These are phyloP conservation scores for Spiraea crenata DNA, from an alignment of 331 rosid species.

Conservation along the genomic window DNA sequence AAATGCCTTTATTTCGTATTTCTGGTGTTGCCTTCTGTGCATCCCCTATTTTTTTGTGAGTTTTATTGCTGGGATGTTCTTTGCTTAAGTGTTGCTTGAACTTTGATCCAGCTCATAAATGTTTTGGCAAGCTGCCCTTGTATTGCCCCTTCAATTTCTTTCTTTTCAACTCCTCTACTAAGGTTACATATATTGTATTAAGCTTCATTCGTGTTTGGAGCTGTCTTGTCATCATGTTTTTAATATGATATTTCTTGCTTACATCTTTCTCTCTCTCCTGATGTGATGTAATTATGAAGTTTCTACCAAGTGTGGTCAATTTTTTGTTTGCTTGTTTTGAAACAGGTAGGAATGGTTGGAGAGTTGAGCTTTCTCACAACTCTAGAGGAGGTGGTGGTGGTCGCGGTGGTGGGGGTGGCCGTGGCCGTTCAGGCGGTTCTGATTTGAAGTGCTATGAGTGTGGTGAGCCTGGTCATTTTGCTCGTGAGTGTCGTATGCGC, in stretches of 20 bases:
- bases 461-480: constrained; percentile 99
- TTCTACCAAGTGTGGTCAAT: no score
- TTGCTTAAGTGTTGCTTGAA: no score
- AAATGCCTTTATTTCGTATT: no score
- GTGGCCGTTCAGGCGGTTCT: constrained; percentile 93
- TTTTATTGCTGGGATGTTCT: background rate
- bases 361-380: constrained; percentile 99
- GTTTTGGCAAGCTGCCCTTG: background rate
- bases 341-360: constrained; percentile 97
- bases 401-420: constrained; percentile 66
- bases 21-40: no score
- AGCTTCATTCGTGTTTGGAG: background rate
- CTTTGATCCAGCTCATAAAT: background rate
- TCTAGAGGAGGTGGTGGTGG: constrained; percentile 88
- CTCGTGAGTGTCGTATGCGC: constrained; percentile 92
- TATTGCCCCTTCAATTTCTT: no score
- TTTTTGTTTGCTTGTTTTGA: constrained; percentile 12
- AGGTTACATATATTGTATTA: background rate
- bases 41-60: no score
- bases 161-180: background rate
- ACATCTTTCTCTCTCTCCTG: background rate
- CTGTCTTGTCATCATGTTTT: background rate
- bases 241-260: background rate
- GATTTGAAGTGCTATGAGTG: constrained; percentile 98
- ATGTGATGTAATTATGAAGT: background rate